Conservation (phyloP, 225 moss, liverwort and hornwort species). For the Ulota crispa region DNA sequence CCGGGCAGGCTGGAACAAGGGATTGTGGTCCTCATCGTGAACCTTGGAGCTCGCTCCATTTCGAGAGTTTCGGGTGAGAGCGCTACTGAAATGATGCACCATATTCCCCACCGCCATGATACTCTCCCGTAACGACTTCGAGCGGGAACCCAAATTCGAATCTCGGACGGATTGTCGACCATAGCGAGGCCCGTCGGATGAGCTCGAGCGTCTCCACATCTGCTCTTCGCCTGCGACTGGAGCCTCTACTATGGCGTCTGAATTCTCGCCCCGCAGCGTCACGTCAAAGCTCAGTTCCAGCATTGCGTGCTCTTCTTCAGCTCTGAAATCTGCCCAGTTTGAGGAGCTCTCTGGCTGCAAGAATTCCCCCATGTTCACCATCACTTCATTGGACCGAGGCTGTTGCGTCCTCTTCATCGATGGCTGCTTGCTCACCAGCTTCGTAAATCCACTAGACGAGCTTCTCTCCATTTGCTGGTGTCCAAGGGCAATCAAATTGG, state of each 20-base stretch:
- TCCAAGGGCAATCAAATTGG: not conserved
- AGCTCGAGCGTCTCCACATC: conserved; percentile 18
- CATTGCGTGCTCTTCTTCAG: conserved; percentile 39
- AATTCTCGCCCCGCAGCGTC: conserved; percentile 52
- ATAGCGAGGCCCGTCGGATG: conserved; percentile 4
- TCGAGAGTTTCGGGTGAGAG: conserved; percentile 14
- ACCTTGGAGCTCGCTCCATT: not conserved
- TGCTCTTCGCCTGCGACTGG: not conserved
- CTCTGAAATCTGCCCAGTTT: not conserved
- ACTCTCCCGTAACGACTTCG: conserved; percentile 45
- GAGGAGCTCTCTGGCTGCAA: not conserved
- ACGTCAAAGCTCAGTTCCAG: conserved; percentile 83
- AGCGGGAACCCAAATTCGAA: not conserved
- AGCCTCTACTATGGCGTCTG: conserved; percentile 22
- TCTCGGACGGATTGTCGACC: not conserved
- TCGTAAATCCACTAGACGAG: conserved; percentile 13
- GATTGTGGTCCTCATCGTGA: not conserved
- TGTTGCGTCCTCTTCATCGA: not conserved
- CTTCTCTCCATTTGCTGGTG: conserved; percentile 16
- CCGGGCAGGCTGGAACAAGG: not conserved
- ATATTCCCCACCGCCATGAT: conserved; percentile 41
- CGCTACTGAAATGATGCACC: conserved; percentile 38
- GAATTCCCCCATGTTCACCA: conserved; percentile 6
- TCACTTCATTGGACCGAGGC: conserved; percentile 17
- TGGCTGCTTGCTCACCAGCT: not conserved